Evolutionary conservation across 1,284 basidiomycete genomes (phyloP).

Genomic region (Vanrija sp.): DNA sequence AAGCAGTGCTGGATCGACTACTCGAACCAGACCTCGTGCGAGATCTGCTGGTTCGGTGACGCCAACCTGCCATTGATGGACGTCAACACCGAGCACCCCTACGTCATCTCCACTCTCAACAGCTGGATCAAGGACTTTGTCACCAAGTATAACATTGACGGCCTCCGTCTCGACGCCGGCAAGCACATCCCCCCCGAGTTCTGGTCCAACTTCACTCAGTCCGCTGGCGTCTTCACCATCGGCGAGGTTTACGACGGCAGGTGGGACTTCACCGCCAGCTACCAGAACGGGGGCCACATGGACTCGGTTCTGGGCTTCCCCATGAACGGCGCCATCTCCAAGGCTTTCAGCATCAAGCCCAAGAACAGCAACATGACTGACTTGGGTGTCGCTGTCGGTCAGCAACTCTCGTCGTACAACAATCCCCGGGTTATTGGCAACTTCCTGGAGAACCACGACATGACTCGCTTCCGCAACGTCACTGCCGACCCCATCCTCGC

Average conservation of each 20-base stretch:
- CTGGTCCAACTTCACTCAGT: slow-evolving; percentile 57
- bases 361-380: slow-evolving; percentile 57
- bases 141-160: slow-evolving; percentile 58
- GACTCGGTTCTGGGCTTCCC: slow-evolving; percentile 57
- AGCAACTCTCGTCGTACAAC: slow-evolving; percentile 54
- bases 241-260: slow-evolving; percentile 69
- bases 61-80: slow-evolving; percentile 64
- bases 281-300: slow-evolving; percentile 41
- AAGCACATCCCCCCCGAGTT: slow-evolving; percentile 55
- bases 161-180: slow-evolving; percentile 73
- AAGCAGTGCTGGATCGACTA: slow-evolving; percentile 63
- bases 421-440: slow-evolving; percentile 63
- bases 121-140: slow-evolving; percentile 63
- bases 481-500: slow-evolving; percentile 36
- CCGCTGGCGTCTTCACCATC: slow-evolving; percentile 74
- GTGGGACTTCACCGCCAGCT: slow-evolving; percentile 49
- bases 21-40: slow-evolving; percentile 61
- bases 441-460: slow-evolving; percentile 79
- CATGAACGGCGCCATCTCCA: slow-evolving; percentile 61
- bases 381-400: slow-evolving; percentile 58
- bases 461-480: slow-evolving; percentile 68
- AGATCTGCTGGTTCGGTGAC: slow-evolving; percentile 73
- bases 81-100: slow-evolving; percentile 63
- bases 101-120: slow-evolving; percentile 58
- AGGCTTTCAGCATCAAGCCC: slow-evolving; percentile 58